Evolutionary conservation across 129 eudicot species (phyloP).

Genomic region (Solidago caesia): DNA sequence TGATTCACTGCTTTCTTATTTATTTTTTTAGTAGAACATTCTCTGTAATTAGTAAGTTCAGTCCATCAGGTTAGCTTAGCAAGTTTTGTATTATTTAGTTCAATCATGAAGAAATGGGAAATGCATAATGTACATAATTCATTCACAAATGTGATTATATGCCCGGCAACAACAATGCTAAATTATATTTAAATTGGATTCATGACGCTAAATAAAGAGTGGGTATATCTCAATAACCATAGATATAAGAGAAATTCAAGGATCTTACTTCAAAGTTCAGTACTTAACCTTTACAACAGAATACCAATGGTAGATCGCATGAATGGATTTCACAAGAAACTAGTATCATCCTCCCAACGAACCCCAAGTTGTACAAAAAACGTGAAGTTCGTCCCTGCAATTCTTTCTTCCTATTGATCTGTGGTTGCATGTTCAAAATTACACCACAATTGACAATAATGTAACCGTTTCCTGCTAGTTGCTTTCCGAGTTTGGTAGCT

Average conservation of each 20-base stretch:
- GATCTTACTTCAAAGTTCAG: conserved; percentile 26
- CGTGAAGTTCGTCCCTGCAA: conserved; percentile 21
- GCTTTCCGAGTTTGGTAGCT: conserved; percentile 16
- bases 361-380: conserved; percentile 22
- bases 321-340: conserved; percentile 14
- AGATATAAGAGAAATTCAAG: conserved; percentile 22
- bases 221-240: conserved; percentile 25
- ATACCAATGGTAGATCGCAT: background rate
- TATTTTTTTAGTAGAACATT: conserved; percentile 2
- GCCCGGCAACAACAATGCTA: background rate
- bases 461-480: conserved; percentile 8
- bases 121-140: background rate
- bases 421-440: conserved; percentile 5
- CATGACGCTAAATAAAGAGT: background rate
- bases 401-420: conserved; percentile 4
- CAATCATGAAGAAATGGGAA: background rate
- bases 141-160: conserved; percentile 1
- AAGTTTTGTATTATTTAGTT: conserved; percentile 14
- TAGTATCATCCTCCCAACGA: conserved; percentile 17
- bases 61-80: conserved; percentile 11
- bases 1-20: background rate
- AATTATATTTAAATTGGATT: no score
- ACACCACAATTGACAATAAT: conserved; percentile 17
- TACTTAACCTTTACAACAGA: conserved; percentile 29
- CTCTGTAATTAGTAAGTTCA: conserved; percentile 5